Percentiles rank a stretch among this genome's conserved stretches.
These are phyloP conservation scores for Neofusicoccum kwambonambiense DNA, from an alignment of 2,329 filamentous ascomycete genomes.

Conservation along the genomic window DNA sequence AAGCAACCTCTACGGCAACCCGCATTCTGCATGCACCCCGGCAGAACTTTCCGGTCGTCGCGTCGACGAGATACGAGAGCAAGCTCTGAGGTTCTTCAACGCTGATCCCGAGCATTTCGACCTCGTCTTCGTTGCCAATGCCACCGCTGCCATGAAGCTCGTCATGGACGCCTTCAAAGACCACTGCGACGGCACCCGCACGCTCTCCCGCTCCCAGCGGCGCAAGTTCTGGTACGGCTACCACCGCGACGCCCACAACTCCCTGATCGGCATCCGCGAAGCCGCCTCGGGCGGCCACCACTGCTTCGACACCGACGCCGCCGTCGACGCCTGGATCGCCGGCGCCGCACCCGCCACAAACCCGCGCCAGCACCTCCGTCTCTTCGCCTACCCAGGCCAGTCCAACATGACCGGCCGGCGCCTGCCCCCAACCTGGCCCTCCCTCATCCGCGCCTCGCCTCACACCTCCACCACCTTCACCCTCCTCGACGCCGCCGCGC, in stretches of 20 bases:
- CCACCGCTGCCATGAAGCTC: slow-evolving; percentile 86
- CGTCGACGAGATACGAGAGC: slow-evolving; percentile 56
- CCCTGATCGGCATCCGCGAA: slow-evolving; percentile 75
- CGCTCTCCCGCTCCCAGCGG: slow-evolving; percentile 46
- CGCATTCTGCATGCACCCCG: slow-evolving; percentile 76
- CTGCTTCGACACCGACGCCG: slow-evolving; percentile 65
- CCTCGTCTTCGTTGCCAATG: slow-evolving; percentile 86
- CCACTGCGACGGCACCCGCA: slow-evolving; percentile 56
- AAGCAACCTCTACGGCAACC: slow-evolving; percentile 80
- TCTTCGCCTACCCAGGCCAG: slow-evolving; percentile 85
- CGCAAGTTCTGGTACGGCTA: slow-evolving; percentile 73
- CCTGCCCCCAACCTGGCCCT: slow-evolving; percentile 69
- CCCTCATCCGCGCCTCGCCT: slow-evolving; percentile 33
- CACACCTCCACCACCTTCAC: slow-evolving; percentile 54
- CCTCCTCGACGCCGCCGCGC: slow-evolving; percentile 79
- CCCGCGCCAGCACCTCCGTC: slow-evolving; percentile 51
- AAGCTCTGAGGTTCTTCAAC: slow-evolving; percentile 72
- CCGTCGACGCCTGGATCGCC: slow-evolving; percentile 65
- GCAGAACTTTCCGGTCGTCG: slow-evolving; percentile 71
- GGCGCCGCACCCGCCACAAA: slow-evolving; percentile 19
- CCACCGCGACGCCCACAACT: slow-evolving; percentile 83
- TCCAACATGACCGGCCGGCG: slow-evolving; percentile 88
- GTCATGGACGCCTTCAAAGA: slow-evolving; percentile 75
- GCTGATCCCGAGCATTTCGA: slow-evolving; percentile 82
- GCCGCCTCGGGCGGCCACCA: slow-evolving; percentile 59